A percentile compares a stretch with the other conserved stretches of the same genome.
Conservation (phyloP, 306 rosid species). For the Vicia faba region DNA sequence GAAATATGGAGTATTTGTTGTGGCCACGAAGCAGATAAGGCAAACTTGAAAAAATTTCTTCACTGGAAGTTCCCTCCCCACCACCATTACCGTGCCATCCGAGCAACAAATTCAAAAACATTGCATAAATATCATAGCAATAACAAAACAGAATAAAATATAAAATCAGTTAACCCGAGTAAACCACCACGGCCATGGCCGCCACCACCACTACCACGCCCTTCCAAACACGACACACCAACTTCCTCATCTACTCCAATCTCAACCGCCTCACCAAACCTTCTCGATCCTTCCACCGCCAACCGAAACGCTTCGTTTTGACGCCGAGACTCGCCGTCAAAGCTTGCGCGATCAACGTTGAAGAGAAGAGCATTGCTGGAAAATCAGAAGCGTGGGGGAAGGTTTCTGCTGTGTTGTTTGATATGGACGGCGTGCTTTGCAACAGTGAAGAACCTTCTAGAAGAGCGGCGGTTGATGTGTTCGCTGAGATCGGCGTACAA, state of each 20-base stretch:
- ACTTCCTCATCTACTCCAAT: constrained; percentile 43
- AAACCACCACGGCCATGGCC: constrained; percentile 17
- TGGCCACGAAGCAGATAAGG: constrained; percentile 46
- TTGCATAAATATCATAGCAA: constrained; percentile 1
- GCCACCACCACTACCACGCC: constrained; percentile 44
- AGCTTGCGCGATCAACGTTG: constrained; percentile 61
- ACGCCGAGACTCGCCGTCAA: constrained; percentile 45
- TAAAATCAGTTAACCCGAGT: not conserved
- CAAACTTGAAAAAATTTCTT: constrained; percentile 11
- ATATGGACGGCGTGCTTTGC: constrained; percentile 97
- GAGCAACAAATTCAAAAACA: constrained; percentile 22
- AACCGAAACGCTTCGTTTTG: constrained; percentile 44
- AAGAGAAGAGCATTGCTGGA: constrained; percentile 49
- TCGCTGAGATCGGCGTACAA: constrained; percentile 81
- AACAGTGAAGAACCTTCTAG: constrained; percentile 87
- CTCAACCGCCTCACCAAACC: constrained; percentile 39
- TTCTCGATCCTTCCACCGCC: constrained; percentile 45
- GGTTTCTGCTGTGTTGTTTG: constrained; percentile 90
- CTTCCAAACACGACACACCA: constrained; percentile 29
- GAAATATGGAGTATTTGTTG: not conserved
- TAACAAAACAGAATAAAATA: not conserved
- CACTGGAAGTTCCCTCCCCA: constrained; percentile 1
- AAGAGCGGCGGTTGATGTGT: constrained; percentile 80
- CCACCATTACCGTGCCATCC: not conserved
- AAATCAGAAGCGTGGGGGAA: constrained; percentile 69